Evolutionary conservation across 306 rosid species (phyloP).

Genomic region (Arachis hypogaea): DNA sequence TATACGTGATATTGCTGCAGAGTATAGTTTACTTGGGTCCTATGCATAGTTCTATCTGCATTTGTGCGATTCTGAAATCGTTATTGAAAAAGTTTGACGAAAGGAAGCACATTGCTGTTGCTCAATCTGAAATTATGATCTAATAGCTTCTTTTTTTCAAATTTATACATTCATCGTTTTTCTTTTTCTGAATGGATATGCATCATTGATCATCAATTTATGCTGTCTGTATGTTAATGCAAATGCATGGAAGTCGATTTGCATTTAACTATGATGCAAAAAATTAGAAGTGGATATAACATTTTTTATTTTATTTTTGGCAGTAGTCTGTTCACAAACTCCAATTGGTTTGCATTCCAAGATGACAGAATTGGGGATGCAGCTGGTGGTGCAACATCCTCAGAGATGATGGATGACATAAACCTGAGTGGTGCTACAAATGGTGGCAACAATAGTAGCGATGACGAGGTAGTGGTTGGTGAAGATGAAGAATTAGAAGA

Average conservation of each 20-base stretch:
- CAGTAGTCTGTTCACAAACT: conserved; percentile 94
- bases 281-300: conserved; percentile 25
- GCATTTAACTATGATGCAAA: not conserved
- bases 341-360: conserved; percentile 99
- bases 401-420: conserved; percentile 88
- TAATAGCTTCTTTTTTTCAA: not conserved
- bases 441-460: conserved; percentile 82
- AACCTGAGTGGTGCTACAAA: conserved; percentile 75
- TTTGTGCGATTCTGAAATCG: not conserved
- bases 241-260: conserved; percentile 5
- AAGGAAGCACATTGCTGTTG: conserved; percentile 7
- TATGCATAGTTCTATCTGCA: conserved; percentile 6
- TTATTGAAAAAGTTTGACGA: conserved; percentile 8
- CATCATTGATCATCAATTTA: conserved; percentile 5
- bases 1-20: not conserved
- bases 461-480: conserved; percentile 91
- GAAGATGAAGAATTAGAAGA: conserved; percentile 77
- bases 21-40: conserved; percentile 1
- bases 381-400: conserved; percentile 61
- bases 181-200: not conserved
- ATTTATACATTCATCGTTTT: not conserved
- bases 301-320: conserved; percentile 29
- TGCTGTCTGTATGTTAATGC: conserved; percentile 7
- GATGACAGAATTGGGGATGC: conserved; percentile 72
- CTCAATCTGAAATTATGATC: conserved; percentile 15